Evolutionary conservation across 2,329 filamentous ascomycete genomes (phyloP), one percentile per base, ranked within the genome.

Genomic region (Capronia coronata): DNA sequence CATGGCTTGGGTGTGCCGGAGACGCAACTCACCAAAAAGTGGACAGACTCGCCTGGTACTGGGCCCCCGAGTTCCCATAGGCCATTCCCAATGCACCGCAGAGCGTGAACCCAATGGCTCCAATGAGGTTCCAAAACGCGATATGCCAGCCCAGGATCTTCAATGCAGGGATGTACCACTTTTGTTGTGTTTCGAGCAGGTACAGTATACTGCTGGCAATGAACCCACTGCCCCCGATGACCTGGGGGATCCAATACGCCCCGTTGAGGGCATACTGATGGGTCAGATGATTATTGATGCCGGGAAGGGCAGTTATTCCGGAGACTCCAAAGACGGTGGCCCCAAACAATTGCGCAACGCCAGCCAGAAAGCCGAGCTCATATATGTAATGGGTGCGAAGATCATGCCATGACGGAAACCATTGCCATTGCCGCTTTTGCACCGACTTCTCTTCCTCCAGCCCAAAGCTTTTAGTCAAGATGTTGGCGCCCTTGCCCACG

Each of bases 271-370:
- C 61, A 1, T 67, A 69, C 8, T 68, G 65, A 2, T 62, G 63
- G 2, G 60, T 35, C 55, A 84, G 65, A 7, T 71, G 65, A 52
- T 76, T 61, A 54, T 71, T 68, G 37, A 84, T 78, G 2, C 73
- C 72, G 0, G 80, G 80, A 1, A 84, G 63, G 1, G 77, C 74
- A 0, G 78, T 80, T 59, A 83, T 75, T 5, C 79, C 79, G 0
- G 78, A 69, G 44, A 84, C 77, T 74, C 79, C 83, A 67, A 84
- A 85, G 49, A 84, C 68, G 0, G 76, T 78, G 1, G 81, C 79
- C 4, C 75, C 79, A 27, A 78, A 52, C 49, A 83, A 67, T 60
- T 84, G 79, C 0, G 71, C 60, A 1, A 75, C 53, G 25, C 75
- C 80, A 2, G 80, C 80, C 22, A 84, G 68, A 60, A 85, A 84